Evolutionary conservation across 176 grass and related monocot species (phyloP).

Genomic region (Luzula sylvatica): DNA sequence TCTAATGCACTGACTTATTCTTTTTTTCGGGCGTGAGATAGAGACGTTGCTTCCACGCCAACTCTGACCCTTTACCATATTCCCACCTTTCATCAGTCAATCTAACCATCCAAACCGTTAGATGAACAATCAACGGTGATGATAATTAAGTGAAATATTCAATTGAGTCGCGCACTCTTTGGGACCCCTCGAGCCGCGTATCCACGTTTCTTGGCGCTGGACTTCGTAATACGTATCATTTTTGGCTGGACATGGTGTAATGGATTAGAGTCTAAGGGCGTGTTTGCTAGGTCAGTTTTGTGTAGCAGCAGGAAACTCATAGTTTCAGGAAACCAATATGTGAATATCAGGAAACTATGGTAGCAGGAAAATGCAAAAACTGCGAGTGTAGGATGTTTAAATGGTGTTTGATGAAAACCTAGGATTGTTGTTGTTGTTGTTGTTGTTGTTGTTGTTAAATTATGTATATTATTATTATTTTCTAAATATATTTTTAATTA

Average conservation of each 20-base stretch:
- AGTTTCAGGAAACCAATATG: too few species aligned
- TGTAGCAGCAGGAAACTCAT: too few species aligned
- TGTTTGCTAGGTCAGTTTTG: too few species aligned
- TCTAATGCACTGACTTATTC: neutral
- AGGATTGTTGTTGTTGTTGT: too few species aligned
- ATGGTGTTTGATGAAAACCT: too few species aligned
- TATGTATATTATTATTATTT: too few species aligned
- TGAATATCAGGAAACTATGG: too few species aligned
- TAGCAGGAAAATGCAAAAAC: too few species aligned
- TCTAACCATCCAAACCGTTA: neutral
- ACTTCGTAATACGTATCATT: neutral
- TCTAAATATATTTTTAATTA: too few species aligned
- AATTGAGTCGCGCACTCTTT: neutral
- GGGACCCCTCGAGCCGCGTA: constrained; percentile 3
- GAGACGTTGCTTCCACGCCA: constrained; percentile 38
- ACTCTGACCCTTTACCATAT: constrained; percentile 14
- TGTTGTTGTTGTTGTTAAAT: too few species aligned
- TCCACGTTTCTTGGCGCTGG: constrained; percentile 24
- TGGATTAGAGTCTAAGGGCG: neutral
- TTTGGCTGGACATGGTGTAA: neutral
- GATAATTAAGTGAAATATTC: neutral
- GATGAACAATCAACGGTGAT: neutral
- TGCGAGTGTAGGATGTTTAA: too few species aligned
- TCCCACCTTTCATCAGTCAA: constrained; percentile 3
- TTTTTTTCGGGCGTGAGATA: neutral